These are phyloP conservation scores for Trichoderma simmonsii DNA, from an alignment of 2,329 filamentous ascomycete genomes.

Conservation along the genomic window DNA sequence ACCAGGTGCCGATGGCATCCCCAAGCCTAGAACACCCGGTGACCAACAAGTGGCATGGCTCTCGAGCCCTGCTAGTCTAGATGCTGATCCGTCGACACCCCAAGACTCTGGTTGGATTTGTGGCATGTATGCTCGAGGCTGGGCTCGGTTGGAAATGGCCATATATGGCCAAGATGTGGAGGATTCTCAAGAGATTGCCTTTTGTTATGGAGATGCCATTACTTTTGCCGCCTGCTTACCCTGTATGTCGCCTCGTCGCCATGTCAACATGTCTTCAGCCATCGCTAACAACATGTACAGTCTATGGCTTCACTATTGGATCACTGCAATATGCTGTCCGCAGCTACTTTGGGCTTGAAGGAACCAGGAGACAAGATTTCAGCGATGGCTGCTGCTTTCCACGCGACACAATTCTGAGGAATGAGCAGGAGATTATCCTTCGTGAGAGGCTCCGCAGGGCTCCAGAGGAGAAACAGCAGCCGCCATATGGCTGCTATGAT, in stretches of 20 bases:
- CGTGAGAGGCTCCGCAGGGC: conserved; percentile 26
- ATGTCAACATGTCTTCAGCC: too few relatives aligned
- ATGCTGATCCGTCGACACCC: neutral
- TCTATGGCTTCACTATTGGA: conserved; percentile 31
- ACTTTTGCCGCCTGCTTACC: conserved; percentile 28
- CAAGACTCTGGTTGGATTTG: conserved; percentile 27
- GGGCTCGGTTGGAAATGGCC: conserved; percentile 26
- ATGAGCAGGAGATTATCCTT: conserved; percentile 33
- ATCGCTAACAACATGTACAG: conserved; percentile 23
- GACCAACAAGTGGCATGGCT: neutral
- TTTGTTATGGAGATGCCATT: conserved; percentile 26
- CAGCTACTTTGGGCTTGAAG: conserved; percentile 33
- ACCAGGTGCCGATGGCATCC: neutral
- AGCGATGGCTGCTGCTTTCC: conserved; percentile 30
- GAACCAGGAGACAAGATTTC: conserved; percentile 26
- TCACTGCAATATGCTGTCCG: conserved; percentile 32
- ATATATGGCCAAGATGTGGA: conserved; percentile 23
- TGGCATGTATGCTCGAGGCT: conserved; percentile 28
- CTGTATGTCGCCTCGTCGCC: conserved; percentile 22
- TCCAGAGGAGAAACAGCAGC: neutral
- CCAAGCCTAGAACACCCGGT: neutral
- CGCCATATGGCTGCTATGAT: neutral
- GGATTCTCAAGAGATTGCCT: conserved; percentile 20
- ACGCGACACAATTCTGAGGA: conserved; percentile 27
- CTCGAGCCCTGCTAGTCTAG: neutral